Evolutionary conservation across 2,329 filamentous ascomycete species (phyloP).

Genomic region (Hypoxylon sp.): DNA sequence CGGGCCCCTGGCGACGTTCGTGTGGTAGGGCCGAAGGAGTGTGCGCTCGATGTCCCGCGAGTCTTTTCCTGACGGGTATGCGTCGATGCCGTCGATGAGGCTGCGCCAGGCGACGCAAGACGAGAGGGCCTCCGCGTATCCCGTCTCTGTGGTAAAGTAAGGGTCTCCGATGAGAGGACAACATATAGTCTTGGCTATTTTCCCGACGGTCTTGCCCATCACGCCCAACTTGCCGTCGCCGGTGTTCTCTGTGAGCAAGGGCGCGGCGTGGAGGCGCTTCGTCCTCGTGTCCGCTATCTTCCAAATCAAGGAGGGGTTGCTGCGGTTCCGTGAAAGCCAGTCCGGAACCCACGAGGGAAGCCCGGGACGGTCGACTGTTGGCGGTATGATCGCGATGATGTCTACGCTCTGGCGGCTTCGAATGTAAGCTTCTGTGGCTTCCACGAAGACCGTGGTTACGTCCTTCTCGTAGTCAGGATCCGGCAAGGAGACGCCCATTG

Average conservation of each 20-base stretch:
- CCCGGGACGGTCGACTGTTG: not conserved
- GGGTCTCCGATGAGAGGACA: not conserved
- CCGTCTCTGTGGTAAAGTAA: not conserved
- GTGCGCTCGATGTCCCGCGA: not conserved
- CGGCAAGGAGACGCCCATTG: slow-evolving; percentile 1
- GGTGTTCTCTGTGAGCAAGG: not conserved
- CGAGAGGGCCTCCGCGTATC: not conserved
- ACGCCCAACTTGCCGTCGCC: not conserved
- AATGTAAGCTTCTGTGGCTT: slow-evolving; percentile 13
- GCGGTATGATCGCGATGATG: too few species aligned
- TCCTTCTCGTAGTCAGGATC: slow-evolving; percentile 24
- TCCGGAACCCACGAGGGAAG: not conserved
- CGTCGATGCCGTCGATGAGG: not conserved
- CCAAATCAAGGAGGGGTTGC: not conserved
- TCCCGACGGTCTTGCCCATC: not conserved
- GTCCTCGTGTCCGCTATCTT: not conserved
- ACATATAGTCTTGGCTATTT: not conserved
- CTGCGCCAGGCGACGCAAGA: not conserved
- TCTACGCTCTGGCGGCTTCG: too few species aligned
- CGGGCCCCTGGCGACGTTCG: not conserved
- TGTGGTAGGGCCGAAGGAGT: not conserved
- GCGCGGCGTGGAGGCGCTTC: not conserved
- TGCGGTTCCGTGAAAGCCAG: slow-evolving; percentile 1
- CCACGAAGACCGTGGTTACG: slow-evolving; percentile 9
- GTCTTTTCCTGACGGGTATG: not conserved